Evolutionary conservation across 2,329 filamentous ascomycete genomes (phyloP).

Genomic region (Dryadomyces quercus-mongolicae): DNA sequence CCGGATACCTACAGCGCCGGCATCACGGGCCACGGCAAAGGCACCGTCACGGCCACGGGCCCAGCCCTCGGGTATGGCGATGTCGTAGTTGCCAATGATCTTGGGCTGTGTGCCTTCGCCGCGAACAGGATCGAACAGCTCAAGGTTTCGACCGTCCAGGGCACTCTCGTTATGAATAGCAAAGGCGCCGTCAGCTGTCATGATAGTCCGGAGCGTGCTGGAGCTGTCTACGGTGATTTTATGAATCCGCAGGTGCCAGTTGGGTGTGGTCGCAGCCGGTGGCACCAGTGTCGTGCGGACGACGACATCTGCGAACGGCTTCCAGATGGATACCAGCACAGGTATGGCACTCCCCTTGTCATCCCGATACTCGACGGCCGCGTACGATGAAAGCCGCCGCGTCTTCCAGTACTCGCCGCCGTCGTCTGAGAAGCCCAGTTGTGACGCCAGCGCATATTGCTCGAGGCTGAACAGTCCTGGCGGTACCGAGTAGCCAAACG

Average conservation of each 20-base stretch:
- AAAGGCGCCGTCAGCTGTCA: constrained; percentile 65
- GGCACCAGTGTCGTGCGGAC: constrained; percentile 55
- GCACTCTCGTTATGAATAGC: constrained; percentile 48
- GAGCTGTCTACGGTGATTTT: constrained; percentile 44
- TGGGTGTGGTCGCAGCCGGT: constrained; percentile 41
- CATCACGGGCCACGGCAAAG: constrained; percentile 45
- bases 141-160: constrained; percentile 29
- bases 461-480: constrained; percentile 65
- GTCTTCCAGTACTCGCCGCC: constrained; percentile 71
- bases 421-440: constrained; percentile 66
- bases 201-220: constrained; percentile 48
- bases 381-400: constrained; percentile 53
- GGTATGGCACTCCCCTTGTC: constrained; percentile 25
- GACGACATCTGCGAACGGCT: constrained; percentile 56
- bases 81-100: constrained; percentile 50
- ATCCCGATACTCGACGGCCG: constrained; percentile 45
- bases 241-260: constrained; percentile 61
- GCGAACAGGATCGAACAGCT: constrained; percentile 33
- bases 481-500: constrained; percentile 66
- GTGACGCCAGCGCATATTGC: constrained; percentile 64
- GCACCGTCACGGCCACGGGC: constrained; percentile 36
- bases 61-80: constrained; percentile 38
- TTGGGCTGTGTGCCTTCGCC: constrained; percentile 41
- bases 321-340: constrained; percentile 58
- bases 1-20: constrained; percentile 43